These are phyloP conservation scores for Penicillium psychrofluorescens DNA, from an alignment of 495 filamentous ascomycete genomes.

Conservation along the genomic window DNA sequence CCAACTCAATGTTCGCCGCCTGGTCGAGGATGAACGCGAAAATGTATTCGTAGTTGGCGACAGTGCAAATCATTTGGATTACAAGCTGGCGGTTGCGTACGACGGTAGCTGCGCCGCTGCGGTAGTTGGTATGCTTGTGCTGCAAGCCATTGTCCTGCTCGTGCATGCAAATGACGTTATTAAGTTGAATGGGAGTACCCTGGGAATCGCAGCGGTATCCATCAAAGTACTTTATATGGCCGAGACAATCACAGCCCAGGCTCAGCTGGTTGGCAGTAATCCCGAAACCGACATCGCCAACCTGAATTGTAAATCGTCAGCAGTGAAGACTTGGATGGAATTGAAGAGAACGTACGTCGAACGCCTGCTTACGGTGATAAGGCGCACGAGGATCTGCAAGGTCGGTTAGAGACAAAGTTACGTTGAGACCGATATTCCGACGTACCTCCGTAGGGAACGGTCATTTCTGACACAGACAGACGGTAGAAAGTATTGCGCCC, in stretches of 20 bases:
- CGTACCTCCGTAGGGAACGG: conserved; percentile 51
- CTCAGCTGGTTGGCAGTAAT: conserved; percentile 60
- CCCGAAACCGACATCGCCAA: conserved; percentile 59
- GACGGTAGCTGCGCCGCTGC: conserved; percentile 50
- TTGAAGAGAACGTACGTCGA: conserved; percentile 41
- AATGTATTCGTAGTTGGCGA: conserved; percentile 82
- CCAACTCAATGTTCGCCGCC: conserved; percentile 72
- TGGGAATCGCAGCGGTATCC: conserved; percentile 47
- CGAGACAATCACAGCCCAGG: conserved; percentile 64
- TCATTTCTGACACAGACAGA: conserved; percentile 72
- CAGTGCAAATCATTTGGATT: conserved; percentile 68
- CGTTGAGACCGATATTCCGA: too few relatives aligned
- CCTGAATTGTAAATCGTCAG: too few relatives aligned
- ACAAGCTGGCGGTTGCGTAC: conserved; percentile 57
- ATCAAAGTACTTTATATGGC: conserved; percentile 59
- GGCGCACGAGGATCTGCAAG: conserved; percentile 54
- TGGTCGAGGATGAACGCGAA: conserved; percentile 82
- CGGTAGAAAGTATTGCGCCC: conserved; percentile 65
- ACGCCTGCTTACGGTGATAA: conserved; percentile 66
- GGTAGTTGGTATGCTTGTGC: conserved; percentile 67
- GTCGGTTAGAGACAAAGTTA: too few relatives aligned
- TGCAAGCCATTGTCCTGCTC: conserved; percentile 64
- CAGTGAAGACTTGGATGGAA: too few relatives aligned
- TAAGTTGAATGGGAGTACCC: conserved; percentile 45
- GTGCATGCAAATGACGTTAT: conserved; percentile 60